phyloP scores from a whole-genome alignment of 2,329 filamentous ascomycete genomes.

The Apiospora malaysiana region DNA sequence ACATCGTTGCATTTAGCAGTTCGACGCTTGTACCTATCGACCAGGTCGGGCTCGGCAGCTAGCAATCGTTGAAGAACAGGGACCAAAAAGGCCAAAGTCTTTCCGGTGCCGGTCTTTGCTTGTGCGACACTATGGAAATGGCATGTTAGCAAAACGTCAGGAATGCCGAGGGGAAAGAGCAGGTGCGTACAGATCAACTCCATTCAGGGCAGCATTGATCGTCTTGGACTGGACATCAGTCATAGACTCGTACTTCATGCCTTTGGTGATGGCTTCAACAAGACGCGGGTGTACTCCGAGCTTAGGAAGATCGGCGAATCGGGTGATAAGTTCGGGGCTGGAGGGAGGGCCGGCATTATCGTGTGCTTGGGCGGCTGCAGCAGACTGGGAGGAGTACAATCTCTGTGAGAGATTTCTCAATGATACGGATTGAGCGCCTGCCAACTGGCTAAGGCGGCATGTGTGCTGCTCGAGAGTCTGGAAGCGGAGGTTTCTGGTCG shows the following conservation, averaged over 20 bases:
- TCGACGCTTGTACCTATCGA: constrained; percentile 46
- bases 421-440: not conserved
- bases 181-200: constrained; percentile 76
- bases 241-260: constrained; percentile 84
- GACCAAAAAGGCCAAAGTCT: constrained; percentile 91
- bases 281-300: constrained; percentile 67
- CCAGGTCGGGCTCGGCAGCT: constrained; percentile 65
- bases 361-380: constrained; percentile 20
- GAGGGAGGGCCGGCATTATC: not conserved
- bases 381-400: constrained; percentile 25
- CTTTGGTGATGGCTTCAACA: constrained; percentile 69
- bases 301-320: constrained; percentile 51
- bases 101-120: constrained; percentile 96
- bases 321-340: constrained; percentile 38
- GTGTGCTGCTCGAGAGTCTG: constrained; percentile 23
- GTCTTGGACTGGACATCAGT: constrained; percentile 90
- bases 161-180: not conserved
- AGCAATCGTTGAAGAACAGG: constrained; percentile 85
- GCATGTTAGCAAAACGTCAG: not conserved
- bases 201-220: constrained; percentile 79
- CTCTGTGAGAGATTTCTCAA: constrained; percentile 18
- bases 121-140: constrained; percentile 73
- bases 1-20: constrained; percentile 60
- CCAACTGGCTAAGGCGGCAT: not conserved
- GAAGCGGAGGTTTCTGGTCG: constrained; percentile 22